Conservation (phyloP, 495 filamentous ascomycete genomes). For the Hyaloscypha variabilis region DNA sequence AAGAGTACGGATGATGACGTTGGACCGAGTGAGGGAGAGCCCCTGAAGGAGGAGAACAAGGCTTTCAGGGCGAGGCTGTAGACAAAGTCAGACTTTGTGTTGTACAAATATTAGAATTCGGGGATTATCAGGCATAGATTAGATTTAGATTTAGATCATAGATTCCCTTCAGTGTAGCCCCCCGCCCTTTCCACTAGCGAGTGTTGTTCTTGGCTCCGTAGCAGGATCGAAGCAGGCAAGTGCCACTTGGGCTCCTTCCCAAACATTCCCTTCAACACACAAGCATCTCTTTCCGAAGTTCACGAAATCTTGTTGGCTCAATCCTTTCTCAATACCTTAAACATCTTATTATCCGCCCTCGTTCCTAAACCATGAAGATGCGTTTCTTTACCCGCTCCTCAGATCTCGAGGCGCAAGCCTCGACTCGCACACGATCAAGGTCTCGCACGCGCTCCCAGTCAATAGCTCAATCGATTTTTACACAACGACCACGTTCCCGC, state of each 20-base stretch:
- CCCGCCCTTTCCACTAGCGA: background rate
- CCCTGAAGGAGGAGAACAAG: conserved; percentile 34
- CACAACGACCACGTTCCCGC: background rate
- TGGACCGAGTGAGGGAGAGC: conserved; percentile 30
- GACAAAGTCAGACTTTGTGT: conserved; percentile 9
- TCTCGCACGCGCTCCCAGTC: background rate
- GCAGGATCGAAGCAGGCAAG: background rate
- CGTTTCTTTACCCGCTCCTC: conserved; percentile 9
- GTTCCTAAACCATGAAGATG: conserved; percentile 6
- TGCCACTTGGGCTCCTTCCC: conserved; percentile 1
- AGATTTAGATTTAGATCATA: conserved; percentile 18
- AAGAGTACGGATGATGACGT: conserved; percentile 32
- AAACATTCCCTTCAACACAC: background rate
- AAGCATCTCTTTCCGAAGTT: background rate
- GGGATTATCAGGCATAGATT: conserved; percentile 8
- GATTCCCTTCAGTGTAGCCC: background rate
- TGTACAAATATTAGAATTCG: background rate
- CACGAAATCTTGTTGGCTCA: background rate
- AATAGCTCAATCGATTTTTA: background rate
- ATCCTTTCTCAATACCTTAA: background rate
- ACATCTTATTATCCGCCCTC: background rate
- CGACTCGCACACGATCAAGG: background rate
- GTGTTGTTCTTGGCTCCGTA: background rate
- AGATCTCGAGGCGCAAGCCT: background rate
- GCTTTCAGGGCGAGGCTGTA: conserved; percentile 34